phyloP scores from a whole-genome alignment of 2,329 filamentous ascomycete genomes.

The Diaporthe eres region DNA sequence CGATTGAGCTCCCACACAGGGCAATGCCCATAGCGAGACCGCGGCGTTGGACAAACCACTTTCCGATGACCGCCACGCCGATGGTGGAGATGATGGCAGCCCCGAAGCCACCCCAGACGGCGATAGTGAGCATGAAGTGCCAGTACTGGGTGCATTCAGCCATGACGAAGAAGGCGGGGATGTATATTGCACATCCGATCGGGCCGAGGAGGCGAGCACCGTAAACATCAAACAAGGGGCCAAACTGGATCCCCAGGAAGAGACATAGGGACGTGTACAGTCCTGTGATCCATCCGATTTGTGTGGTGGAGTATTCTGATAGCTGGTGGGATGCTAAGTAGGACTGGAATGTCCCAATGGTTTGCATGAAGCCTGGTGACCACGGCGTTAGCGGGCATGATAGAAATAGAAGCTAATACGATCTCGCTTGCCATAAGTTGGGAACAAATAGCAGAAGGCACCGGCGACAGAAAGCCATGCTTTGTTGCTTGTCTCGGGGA shows the following conservation, averaged over 20 bases:
- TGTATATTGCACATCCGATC: conserved; percentile 53
- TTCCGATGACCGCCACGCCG: conserved; percentile 50
- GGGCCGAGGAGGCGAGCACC: conserved; percentile 58
- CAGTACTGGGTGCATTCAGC: conserved; percentile 62
- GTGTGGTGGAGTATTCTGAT: conserved; percentile 54
- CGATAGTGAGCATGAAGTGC: conserved; percentile 62
- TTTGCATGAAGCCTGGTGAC: conserved; percentile 59
- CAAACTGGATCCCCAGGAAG: conserved; percentile 61
- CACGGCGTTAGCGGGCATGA: neutral
- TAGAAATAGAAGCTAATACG: neutral
- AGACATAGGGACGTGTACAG: conserved; percentile 60
- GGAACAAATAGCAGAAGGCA: conserved; percentile 38
- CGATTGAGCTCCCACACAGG: conserved; percentile 45
- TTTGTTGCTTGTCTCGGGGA: neutral
- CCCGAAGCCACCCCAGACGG: conserved; percentile 59
- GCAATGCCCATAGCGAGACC: conserved; percentile 48
- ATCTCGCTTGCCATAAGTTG: conserved; percentile 37
- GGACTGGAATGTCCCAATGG: conserved; percentile 62
- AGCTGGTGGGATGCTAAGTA: conserved; percentile 62
- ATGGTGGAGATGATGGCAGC: conserved; percentile 55
- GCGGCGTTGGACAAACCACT: conserved; percentile 47
- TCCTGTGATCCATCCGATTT: conserved; percentile 65
- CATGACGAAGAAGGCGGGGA: conserved; percentile 59
- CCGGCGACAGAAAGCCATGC: conserved; percentile 41
- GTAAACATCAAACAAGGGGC: conserved; percentile 63